Percentiles rank a stretch among this genome's conserved stretches.
Conservation (phyloP, 352 stramenopile species). For the Plasmopara halstedii region DNA sequence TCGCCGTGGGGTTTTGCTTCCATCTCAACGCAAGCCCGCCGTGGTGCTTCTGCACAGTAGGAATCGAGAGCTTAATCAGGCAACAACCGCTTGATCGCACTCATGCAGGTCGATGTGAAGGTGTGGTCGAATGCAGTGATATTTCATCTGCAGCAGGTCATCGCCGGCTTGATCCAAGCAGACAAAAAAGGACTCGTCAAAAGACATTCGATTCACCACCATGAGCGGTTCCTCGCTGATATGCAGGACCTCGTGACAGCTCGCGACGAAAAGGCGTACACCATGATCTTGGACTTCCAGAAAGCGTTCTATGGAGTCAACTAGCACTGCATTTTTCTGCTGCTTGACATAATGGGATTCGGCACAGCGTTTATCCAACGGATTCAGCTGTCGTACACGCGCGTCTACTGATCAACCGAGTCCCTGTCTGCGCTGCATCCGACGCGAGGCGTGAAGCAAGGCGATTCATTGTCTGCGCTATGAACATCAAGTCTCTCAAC, state of each 20-base stretch:
- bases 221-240: neutral
- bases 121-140: neutral
- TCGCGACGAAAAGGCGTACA: neutral
- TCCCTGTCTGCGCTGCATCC: neutral
- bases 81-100: neutral
- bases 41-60: neutral
- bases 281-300: neutral
- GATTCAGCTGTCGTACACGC: neutral
- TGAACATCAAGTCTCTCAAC: too few species aligned
- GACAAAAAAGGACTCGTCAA: neutral
- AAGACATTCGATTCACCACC: neutral
- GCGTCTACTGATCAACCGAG: too few species aligned
- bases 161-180: neutral
- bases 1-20: neutral
- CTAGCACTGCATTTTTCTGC: neutral
- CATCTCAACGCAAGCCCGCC: neutral
- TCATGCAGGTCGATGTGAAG: neutral
- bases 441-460: neutral
- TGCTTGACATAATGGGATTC: neutral
- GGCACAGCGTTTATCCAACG: neutral
- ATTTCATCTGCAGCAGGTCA: neutral
- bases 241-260: neutral
- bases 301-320: neutral
- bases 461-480: too few species aligned
- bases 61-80: neutral